phyloP scores from a whole-genome alignment of 2,329 filamentous ascomycete species.

The Alternaria hordeiaustralica region DNA sequence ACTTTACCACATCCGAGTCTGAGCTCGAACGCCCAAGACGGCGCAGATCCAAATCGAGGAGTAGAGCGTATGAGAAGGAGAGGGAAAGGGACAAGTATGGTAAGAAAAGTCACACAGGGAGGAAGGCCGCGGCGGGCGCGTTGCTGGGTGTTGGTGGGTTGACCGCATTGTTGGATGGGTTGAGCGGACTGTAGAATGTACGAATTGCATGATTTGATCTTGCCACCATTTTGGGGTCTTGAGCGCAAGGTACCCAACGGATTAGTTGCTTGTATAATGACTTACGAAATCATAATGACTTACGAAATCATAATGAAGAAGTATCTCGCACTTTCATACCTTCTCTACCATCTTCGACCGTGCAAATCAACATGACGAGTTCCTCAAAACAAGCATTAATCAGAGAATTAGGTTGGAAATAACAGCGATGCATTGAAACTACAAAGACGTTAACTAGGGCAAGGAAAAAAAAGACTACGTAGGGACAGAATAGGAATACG shows the following conservation, averaged over 20 bases:
- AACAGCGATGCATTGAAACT: neutral
- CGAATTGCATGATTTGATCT: neutral
- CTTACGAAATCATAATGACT: neutral
- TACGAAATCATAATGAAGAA: neutral
- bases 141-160: slow-evolving; percentile 47
- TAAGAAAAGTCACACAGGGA: slow-evolving; percentile 33
- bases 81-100: slow-evolving; percentile 6
- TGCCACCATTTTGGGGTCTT: neutral
- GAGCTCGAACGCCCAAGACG: slow-evolving; percentile 24
- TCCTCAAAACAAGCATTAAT: neutral
- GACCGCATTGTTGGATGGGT: slow-evolving; percentile 46
- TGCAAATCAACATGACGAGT: neutral
- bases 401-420: neutral
- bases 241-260: neutral
- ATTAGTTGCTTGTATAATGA: neutral
- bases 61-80: slow-evolving; percentile 11
- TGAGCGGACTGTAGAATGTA: slow-evolving; percentile 28
- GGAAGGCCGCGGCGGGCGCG: slow-evolving; percentile 40
- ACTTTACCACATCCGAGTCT: slow-evolving; percentile 33
- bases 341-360: neutral
- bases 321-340: neutral
- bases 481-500: neutral
- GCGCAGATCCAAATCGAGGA: slow-evolving; percentile 22
- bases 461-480: neutral
- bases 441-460: neutral